Percentiles rank a stretch among this genome's conserved stretches.
Conservation (phyloP, 2,329 filamentous ascomycete species). For the Aspergillus eucalypticola region DNA sequence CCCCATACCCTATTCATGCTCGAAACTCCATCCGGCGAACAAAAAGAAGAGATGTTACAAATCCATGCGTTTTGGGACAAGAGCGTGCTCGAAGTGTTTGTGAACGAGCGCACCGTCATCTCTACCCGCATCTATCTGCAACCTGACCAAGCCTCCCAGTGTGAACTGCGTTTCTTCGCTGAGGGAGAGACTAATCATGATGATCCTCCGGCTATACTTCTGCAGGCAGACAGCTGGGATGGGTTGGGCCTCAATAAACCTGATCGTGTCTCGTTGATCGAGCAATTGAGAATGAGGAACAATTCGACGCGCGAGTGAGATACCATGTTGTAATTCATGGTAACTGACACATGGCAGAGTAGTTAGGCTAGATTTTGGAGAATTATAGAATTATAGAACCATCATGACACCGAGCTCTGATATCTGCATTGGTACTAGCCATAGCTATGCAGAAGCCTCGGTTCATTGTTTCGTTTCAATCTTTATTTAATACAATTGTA, state of each 20-base stretch:
- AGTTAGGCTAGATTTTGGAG: too few species aligned
- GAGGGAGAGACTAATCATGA: not conserved
- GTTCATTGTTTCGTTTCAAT: too few species aligned
- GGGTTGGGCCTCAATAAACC: slow-evolving; percentile 15
- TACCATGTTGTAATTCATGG: not conserved
- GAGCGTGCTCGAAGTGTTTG: slow-evolving; percentile 50
- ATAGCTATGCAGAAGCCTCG: not conserved
- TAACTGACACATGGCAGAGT: too few species aligned
- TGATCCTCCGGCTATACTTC: slow-evolving; percentile 15
- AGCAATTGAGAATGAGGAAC: not conserved
- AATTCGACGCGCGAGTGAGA: not conserved
- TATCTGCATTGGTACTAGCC: not conserved
- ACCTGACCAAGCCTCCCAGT: slow-evolving; percentile 11
- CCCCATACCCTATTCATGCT: slow-evolving; percentile 52
- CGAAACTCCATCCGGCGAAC: slow-evolving; percentile 14
- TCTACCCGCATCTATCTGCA: slow-evolving; percentile 41
- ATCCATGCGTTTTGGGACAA: slow-evolving; percentile 47
- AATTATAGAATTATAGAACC: too few species aligned
- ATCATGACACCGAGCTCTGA: too few species aligned
- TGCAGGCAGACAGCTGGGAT: slow-evolving; percentile 28
- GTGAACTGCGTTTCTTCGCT: slow-evolving; percentile 27
- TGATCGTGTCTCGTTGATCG: not conserved
- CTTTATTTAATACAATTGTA: not conserved
- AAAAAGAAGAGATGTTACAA: slow-evolving; percentile 38
- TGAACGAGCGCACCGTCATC: slow-evolving; percentile 47